Evolutionary conservation across 176 grass and related monocot genomes (phyloP).

Genomic region (Bothriochloa decipiens): DNA sequence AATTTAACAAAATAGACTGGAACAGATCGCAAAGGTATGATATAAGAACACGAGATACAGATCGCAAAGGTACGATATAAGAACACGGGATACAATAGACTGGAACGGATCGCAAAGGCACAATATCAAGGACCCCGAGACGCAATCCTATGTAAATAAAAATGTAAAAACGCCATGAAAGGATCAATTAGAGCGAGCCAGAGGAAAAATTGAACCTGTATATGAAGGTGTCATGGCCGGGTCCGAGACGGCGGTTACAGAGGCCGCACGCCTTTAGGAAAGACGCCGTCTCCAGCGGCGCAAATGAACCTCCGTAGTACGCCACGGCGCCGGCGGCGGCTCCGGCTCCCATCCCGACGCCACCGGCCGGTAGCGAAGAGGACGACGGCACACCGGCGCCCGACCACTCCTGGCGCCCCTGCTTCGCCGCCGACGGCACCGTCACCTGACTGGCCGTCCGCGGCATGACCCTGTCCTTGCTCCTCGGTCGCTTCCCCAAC

Average conservation of each 20-base stretch:
- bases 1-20: too few species aligned
- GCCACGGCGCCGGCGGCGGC: neutral
- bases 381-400: slow-evolving; percentile 23
- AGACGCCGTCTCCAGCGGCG: slow-evolving; percentile 36
- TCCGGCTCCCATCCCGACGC: neutral
- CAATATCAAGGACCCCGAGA: too few species aligned
- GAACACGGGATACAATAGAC: too few species aligned
- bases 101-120: too few species aligned
- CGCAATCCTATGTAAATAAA: too few species aligned
- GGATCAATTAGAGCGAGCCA: too few species aligned
- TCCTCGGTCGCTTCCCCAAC: slow-evolving; percentile 73
- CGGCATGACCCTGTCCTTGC: slow-evolving; percentile 21
- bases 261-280: slow-evolving; percentile 76
- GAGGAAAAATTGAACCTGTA: slow-evolving; percentile 56
- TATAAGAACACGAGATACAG: too few species aligned
- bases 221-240: slow-evolving; percentile 83
- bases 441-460: slow-evolving; percentile 61
- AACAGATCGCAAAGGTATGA: neutral
- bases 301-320: neutral
- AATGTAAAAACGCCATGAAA: too few species aligned
- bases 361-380: neutral
- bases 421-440: slow-evolving; percentile 49
- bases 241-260: slow-evolving; percentile 71
- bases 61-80: too few species aligned
- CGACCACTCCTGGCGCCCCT: slow-evolving; percentile 39